Conservation (phyloP, 75 land plant genomes). For the Cupressus sempervirens region DNA sequence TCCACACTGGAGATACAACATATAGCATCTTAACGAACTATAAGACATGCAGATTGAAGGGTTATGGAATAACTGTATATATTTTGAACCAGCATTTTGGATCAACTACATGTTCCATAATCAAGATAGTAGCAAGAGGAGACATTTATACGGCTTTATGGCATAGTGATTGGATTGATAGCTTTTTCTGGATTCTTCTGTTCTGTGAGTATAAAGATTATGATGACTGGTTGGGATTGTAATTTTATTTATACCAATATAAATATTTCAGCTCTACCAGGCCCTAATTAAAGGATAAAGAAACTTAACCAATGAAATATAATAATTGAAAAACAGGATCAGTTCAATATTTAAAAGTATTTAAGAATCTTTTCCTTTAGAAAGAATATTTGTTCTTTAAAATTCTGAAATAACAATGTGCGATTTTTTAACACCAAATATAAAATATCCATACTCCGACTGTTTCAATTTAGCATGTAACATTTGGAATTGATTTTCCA, state of each 20-base stretch:
- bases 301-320: too few relatives aligned
- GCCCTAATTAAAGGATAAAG: too few relatives aligned
- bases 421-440: neutral
- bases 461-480: neutral
- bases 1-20: neutral
- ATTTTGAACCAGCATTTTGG: too few relatives aligned
- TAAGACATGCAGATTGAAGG: neutral
- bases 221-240: neutral
- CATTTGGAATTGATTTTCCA: neutral
- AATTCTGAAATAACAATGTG: neutral
- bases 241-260: too few relatives aligned
- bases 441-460: neutral
- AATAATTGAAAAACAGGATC: neutral
- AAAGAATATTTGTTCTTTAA: neutral
- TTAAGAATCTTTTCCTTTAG: neutral
- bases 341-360: neutral
- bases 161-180: neutral
- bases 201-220: neutral
- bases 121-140: too few relatives aligned
- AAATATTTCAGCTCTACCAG: too few relatives aligned
- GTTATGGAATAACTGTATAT: too few relatives aligned
- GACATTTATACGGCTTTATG: too few relatives aligned
- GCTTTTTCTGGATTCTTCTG: neutral
- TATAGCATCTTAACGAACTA: too few relatives aligned
- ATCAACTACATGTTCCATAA: too few relatives aligned